phyloP scores from a whole-genome alignment of 257 asterid genomes.

The Solanum etuberosum region DNA sequence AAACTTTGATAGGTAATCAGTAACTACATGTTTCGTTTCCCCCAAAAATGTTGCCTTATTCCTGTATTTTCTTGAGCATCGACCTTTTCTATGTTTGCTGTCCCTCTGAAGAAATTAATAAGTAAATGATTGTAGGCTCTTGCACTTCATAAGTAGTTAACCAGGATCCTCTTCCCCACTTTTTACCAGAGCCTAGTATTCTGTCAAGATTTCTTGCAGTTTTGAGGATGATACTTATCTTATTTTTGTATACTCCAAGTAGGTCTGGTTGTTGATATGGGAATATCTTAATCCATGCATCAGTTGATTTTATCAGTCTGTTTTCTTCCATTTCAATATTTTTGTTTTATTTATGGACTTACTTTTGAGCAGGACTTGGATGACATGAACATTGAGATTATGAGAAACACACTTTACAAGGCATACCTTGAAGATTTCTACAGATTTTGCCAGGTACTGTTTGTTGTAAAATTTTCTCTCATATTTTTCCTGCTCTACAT shows the following conservation, averaged over 20 bases:
- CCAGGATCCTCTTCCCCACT: background rate
- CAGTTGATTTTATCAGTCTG: background rate
- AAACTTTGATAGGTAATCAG: background rate
- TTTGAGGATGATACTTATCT: background rate
- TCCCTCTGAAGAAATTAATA: background rate
- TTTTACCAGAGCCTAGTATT: background rate
- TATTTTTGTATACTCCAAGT: background rate
- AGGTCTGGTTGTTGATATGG: background rate
- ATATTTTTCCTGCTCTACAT: conserved; percentile 3
- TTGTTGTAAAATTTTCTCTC: background rate
- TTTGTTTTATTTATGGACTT: background rate
- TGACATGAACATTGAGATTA: conserved; percentile 93
- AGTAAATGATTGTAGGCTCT: background rate
- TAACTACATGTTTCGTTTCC: background rate
- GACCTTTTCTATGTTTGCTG: background rate
- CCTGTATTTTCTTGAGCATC: background rate
- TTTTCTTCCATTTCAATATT: background rate
- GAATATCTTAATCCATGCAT: background rate
- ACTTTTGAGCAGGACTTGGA: conserved; percentile 60
- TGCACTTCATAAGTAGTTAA: background rate
- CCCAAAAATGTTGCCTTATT: background rate
- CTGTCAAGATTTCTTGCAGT: background rate
- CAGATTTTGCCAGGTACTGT: conserved; percentile 65
- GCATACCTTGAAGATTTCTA: conserved; percentile 94
- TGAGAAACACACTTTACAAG: conserved; percentile 91